Evolutionary conservation across 495 filamentous ascomycete genomes (phyloP).

Genomic region (Sphaerosporella brunnea): DNA sequence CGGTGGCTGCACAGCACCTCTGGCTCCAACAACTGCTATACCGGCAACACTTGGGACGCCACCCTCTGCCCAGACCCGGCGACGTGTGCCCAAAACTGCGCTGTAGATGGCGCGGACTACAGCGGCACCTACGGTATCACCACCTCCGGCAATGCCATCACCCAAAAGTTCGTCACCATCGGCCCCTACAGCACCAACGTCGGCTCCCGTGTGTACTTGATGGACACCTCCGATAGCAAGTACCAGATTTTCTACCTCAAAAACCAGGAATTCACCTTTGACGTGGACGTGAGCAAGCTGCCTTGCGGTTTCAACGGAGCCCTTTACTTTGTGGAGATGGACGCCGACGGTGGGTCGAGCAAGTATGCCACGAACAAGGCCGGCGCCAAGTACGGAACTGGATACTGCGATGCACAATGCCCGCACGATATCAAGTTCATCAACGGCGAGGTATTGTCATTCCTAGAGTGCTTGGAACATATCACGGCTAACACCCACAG

Average conservation of each 20-base stretch:
- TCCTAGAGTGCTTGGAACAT: background rate
- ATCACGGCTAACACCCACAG: slow-evolving; percentile 9
- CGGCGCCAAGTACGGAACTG: slow-evolving; percentile 54
- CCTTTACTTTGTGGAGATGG: slow-evolving; percentile 51
- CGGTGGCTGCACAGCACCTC: slow-evolving; percentile 39
- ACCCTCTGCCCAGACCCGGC: slow-evolving; percentile 36
- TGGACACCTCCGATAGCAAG: slow-evolving; percentile 30
- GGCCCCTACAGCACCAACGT: slow-evolving; percentile 30
- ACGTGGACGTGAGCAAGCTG: slow-evolving; percentile 45
- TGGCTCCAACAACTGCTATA: slow-evolving; percentile 47
- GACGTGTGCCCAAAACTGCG: slow-evolving; percentile 41
- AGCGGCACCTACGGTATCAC: slow-evolving; percentile 37
- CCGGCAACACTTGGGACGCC: slow-evolving; percentile 40
- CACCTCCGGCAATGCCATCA: slow-evolving; percentile 36
- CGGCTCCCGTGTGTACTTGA: slow-evolving; percentile 44
- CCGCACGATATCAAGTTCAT: slow-evolving; percentile 49
- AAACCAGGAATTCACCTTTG: slow-evolving; percentile 49
- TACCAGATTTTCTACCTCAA: slow-evolving; percentile 45
- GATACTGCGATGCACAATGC: slow-evolving; percentile 63
- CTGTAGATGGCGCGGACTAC: slow-evolving; percentile 45
- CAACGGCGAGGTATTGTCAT: slow-evolving; percentile 36
- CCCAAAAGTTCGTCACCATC: slow-evolving; percentile 37
- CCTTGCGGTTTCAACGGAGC: slow-evolving; percentile 59
- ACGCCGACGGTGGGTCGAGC: slow-evolving; percentile 40
- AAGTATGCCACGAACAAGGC: slow-evolving; percentile 41